These are phyloP conservation scores for Peniophora sp. DNA, from an alignment of 1,284 basidiomycete genomes.

Conservation along the genomic window DNA sequence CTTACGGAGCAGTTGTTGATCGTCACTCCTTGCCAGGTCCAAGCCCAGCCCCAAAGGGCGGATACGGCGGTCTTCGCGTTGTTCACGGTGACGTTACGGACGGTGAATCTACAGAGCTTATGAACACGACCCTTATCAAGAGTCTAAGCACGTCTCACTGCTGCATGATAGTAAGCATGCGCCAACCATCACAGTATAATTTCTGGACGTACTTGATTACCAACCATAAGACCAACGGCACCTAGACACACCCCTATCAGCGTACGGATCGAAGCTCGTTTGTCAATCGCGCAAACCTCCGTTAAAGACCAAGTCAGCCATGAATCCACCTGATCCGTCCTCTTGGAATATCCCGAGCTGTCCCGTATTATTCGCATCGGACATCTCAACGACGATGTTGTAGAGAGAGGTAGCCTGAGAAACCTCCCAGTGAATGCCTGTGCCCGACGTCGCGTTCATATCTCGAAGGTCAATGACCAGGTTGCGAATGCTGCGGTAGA, in stretches of 20 bases:
- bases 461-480: conserved; percentile 43
- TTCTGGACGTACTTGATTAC: too few species aligned
- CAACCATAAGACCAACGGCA: too few species aligned
- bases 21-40: conserved; percentile 52
- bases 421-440: conserved; percentile 74
- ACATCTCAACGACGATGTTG: conserved; percentile 54
- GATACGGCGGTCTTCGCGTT: conserved; percentile 40
- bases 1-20: conserved; percentile 49
- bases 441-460: conserved; percentile 44
- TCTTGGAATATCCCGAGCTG: conserved; percentile 71
- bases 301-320: conserved; percentile 49
- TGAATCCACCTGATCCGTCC: conserved; percentile 37
- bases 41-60: conserved; percentile 54
- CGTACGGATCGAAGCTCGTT: too few species aligned
- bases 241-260: too few species aligned
- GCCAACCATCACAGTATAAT: too few species aligned
- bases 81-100: conserved; percentile 50
- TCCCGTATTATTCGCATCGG: conserved; percentile 42
- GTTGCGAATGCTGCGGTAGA: conserved; percentile 56
- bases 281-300: conserved; percentile 30
- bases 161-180: too few species aligned
- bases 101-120: conserved; percentile 33
- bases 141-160: too few species aligned
- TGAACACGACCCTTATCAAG: too few species aligned
- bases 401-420: conserved; percentile 70